Evolutionary conservation across 2,329 filamentous ascomycete genomes (phyloP).

Genomic region (Cladosporium sp.): DNA sequence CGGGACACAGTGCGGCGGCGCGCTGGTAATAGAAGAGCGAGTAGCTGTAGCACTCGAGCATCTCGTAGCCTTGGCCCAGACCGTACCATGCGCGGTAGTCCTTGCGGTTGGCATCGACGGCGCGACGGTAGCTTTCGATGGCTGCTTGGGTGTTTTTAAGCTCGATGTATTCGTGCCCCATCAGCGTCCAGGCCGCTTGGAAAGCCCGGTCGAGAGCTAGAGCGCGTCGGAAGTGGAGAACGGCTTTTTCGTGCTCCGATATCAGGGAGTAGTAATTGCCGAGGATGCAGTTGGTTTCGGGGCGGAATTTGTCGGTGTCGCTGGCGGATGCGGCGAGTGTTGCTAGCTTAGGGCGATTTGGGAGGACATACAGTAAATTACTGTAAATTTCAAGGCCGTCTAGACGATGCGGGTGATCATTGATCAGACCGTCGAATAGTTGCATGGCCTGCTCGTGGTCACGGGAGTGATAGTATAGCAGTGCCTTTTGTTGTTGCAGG

Average conservation of each 20-base stretch:
- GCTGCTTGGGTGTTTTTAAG: slow-evolving; percentile 98
- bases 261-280: slow-evolving; percentile 96
- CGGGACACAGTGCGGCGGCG: slow-evolving; percentile 85
- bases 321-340: slow-evolving; percentile 90
- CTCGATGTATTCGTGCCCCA: slow-evolving; percentile 98
- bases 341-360: slow-evolving; percentile 79
- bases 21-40: slow-evolving; percentile 97
- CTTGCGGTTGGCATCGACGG: slow-evolving; percentile 91
- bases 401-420: slow-evolving; percentile 64
- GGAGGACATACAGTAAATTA: slow-evolving; percentile 94
- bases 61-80: slow-evolving; percentile 92
- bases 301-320: slow-evolving; percentile 89
- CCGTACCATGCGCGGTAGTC: slow-evolving; percentile 99
- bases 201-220: slow-evolving; percentile 86
- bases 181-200: slow-evolving; percentile 93
- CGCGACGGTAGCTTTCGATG: slow-evolving; percentile 92
- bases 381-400: slow-evolving; percentile 95
- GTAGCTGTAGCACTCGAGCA: slow-evolving; percentile 97
- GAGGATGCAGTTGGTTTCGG: slow-evolving; percentile 93
- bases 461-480: slow-evolving; percentile 88
- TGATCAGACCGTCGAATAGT: slow-evolving; percentile 53
- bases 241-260: slow-evolving; percentile 94
- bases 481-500: slow-evolving; percentile 80
- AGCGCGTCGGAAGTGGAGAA: slow-evolving; percentile 94
- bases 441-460: slow-evolving; percentile 57